These are phyloP conservation scores for Saccharomyces jurei DNA, from an alignment of 805 yeast species.

Conservation along the genomic window DNA sequence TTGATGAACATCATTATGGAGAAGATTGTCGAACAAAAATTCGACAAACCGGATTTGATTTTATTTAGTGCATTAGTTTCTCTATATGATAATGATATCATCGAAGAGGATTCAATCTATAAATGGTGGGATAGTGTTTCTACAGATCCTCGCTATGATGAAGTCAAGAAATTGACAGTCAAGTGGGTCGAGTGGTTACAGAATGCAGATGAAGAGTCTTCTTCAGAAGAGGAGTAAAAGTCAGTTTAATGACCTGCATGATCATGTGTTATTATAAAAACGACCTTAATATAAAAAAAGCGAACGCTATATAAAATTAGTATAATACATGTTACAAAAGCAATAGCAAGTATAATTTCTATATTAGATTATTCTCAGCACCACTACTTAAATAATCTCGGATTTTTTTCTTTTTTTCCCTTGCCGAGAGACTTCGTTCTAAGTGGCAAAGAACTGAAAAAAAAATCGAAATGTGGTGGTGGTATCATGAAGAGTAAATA, in stretches of 20 bases:
- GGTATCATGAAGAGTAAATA: not conserved
- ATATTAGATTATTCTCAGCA: not conserved
- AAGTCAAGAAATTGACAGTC: conserved; percentile 48
- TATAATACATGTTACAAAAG: not conserved
- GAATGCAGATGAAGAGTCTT: conserved; percentile 61
- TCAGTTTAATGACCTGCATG: not conserved
- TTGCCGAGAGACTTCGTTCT: not conserved
- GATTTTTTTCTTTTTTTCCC: not conserved
- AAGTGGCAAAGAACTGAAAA: not conserved
- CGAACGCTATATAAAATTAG: not conserved
- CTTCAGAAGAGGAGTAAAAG: conserved; percentile 42
- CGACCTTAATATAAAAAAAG: not conserved
- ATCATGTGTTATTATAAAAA: not conserved
- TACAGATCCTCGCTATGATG: conserved; percentile 36
- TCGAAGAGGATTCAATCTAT: conserved; percentile 73
- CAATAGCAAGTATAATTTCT: not conserved
- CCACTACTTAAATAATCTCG: not conserved
- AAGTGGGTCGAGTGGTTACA: conserved; percentile 84
- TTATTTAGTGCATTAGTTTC: conserved; percentile 40
- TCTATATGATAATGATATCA: conserved; percentile 72
- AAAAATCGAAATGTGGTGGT: not conserved
- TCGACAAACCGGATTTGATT: conserved; percentile 31
- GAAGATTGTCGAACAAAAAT: conserved; percentile 16
- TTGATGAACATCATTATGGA: conserved; percentile 43
- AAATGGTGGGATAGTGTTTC: conserved; percentile 65